Conservation (phyloP, 129 eudicot species). For the Dittrichia graveolens region DNA sequence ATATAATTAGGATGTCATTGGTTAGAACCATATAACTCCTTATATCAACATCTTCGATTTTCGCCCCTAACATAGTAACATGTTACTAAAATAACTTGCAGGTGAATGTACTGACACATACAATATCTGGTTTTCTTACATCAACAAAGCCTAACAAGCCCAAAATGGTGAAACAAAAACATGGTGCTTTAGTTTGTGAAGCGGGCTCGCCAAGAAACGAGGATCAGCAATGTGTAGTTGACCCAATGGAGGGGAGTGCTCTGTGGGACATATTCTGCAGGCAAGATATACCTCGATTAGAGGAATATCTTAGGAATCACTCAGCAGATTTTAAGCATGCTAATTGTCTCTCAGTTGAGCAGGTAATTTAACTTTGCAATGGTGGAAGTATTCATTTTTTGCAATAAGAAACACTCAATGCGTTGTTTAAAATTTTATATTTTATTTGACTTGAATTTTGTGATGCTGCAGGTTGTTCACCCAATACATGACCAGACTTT, state of each 20-base stretch:
- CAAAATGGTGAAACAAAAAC: slow-evolving; percentile 26
- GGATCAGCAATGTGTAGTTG: slow-evolving; percentile 11
- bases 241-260: slow-evolving; percentile 38
- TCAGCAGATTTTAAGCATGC: slow-evolving; percentile 42
- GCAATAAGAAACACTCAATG: background rate
- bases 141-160: slow-evolving; percentile 8
- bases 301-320: slow-evolving; percentile 41
- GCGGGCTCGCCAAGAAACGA: background rate
- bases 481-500: slow-evolving; percentile 57
- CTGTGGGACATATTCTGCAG: slow-evolving; percentile 59
- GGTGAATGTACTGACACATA: slow-evolving; percentile 58
- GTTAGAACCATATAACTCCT: background rate
- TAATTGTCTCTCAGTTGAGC: slow-evolving; percentile 29
- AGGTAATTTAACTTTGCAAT: slow-evolving; percentile 31
- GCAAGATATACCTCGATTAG: slow-evolving; percentile 45
- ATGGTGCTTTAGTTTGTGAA: slow-evolving; percentile 1
- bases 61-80: background rate
- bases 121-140: slow-evolving; percentile 20
- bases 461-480: slow-evolving; percentile 48
- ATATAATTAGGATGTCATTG: background rate
- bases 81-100: slow-evolving; percentile 26
- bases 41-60: background rate
- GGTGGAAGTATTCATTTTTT: slow-evolving; percentile 13
- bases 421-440: background rate
- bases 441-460: too few species aligned